Evolutionary conservation across 2,329 filamentous ascomycete genomes (phyloP), one percentile per base, ranked within the genome.

Genomic region (Aspergillus viridinutans): DNA sequence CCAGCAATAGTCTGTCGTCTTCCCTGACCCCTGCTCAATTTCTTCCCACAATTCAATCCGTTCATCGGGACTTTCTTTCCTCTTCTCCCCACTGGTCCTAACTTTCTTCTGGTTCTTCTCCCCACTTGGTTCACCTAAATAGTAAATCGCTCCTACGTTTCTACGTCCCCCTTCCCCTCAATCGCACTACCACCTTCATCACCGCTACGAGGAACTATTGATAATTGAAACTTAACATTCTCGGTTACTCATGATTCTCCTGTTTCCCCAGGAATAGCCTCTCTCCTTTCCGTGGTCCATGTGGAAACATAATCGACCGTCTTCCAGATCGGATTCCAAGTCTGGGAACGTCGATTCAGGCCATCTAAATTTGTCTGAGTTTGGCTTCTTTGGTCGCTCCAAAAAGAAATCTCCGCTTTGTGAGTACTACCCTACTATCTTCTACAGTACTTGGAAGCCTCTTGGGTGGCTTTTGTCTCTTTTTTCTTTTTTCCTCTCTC

Each of bases 301-400:
- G 73, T 75, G 73, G 73, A 75, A 75, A 69, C 70, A 71, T 43
- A n/a, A 21, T 67, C 72, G 71, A 58, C 66, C 67, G 52, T 72
- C 72, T 56, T 67, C 72, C 68, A 73, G 70, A 72, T 71, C 69
- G 62, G 72, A 76, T 65, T 67, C 69, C 60, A 68, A 67, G 61
- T 65, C 71, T 67, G 71, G 70, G 65, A 72, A 59, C 61, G 50
- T 52, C 62, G 69, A 74, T 67, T 69, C 70, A 58, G 61, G 57
- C 55, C 66, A 65, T 56, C 63, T 63, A 60, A 67, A 67, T 64
- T 58, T 65, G 51, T 65, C 68, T 63, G 68, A 71, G 56, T 67
- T 71, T 60, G 67, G 67, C 55, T 68, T 73, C 59, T 69, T 74
- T 64, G 70, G 69, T 52, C 70, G 73, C 58, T 67, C 69, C 29